Percentiles rank a stretch among this genome's conserved stretches.
Evolutionary conservation across 768 basidiomycete genomes (phyloP).

Genomic region (Antrodiella citrinella): DNA sequence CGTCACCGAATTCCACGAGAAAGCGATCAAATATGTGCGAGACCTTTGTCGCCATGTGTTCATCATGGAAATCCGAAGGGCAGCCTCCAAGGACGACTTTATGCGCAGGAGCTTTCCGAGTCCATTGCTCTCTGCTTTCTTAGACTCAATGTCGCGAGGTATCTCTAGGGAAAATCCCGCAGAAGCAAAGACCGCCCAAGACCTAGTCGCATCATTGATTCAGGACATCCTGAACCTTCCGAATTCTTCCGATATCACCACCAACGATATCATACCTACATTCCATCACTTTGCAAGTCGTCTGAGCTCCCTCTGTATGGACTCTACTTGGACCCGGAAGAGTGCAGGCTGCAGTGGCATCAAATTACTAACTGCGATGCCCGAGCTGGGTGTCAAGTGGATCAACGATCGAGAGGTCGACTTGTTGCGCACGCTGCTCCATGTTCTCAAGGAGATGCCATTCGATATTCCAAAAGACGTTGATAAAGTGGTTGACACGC

Average conservation of each 20-base stretch:
- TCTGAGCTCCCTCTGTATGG: slow-evolving; percentile 81
- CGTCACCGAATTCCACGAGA: slow-evolving; percentile 55
- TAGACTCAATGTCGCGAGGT: slow-evolving; percentile 77
- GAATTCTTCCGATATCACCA: slow-evolving; percentile 34
- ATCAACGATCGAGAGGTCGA: slow-evolving; percentile 83
- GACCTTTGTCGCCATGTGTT: slow-evolving; percentile 69
- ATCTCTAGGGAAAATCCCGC: slow-evolving; percentile 58
- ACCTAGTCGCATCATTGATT: slow-evolving; percentile 54
- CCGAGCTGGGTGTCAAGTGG: slow-evolving; percentile 70
- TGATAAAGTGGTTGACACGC: slow-evolving; percentile 68
- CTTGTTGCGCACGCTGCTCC: slow-evolving; percentile 81
- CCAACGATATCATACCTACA: slow-evolving; percentile 54
- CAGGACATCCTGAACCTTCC: slow-evolving; percentile 56
- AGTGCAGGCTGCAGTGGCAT: slow-evolving; percentile 86
- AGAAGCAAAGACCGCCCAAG: slow-evolving; percentile 52
- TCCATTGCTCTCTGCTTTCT: slow-evolving; percentile 53
- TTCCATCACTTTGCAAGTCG: slow-evolving; percentile 78
- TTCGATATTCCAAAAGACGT: slow-evolving; percentile 80
- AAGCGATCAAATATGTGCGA: slow-evolving; percentile 63
- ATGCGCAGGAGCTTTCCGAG: slow-evolving; percentile 46
- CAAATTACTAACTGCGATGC: slow-evolving; percentile 64
- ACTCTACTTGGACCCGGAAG: slow-evolving; percentile 86
- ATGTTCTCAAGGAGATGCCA: slow-evolving; percentile 91
- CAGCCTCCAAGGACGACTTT: slow-evolving; percentile 43
- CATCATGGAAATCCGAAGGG: slow-evolving; percentile 60